Evolutionary conservation across 2,329 filamentous ascomycete genomes (phyloP).

Genomic region (Fusarium buharicum): DNA sequence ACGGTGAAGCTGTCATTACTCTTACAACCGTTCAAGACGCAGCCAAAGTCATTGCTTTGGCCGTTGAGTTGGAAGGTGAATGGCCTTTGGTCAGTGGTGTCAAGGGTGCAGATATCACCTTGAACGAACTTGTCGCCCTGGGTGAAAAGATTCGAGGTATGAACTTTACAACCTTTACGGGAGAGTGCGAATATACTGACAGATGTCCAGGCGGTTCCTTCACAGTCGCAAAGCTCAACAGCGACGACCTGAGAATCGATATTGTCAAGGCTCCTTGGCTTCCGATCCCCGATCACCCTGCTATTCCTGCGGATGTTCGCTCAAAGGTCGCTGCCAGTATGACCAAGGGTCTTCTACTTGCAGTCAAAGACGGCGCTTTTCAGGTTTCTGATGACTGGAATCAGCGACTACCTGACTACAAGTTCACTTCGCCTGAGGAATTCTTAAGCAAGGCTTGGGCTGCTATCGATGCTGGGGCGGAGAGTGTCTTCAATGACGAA

Average conservation of each 20-base stretch:
- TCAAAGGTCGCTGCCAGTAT: constrained; percentile 12
- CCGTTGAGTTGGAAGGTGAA: constrained; percentile 56
- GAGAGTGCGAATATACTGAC: background rate
- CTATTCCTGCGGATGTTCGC: constrained; percentile 31
- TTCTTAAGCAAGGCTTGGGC: constrained; percentile 52
- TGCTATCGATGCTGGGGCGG: constrained; percentile 20
- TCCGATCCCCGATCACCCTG: constrained; percentile 25
- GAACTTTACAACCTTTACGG: background rate
- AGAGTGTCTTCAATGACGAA: constrained; percentile 7
- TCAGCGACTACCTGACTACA: constrained; percentile 54
- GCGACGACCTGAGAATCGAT: constrained; percentile 35
- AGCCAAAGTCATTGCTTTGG: constrained; percentile 52
- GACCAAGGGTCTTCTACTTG: constrained; percentile 16
- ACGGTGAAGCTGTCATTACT: constrained; percentile 56
- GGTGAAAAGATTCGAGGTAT: constrained; percentile 51
- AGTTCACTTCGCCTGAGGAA: constrained; percentile 55
- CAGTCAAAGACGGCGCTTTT: constrained; percentile 37
- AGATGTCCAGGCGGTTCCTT: constrained; percentile 33
- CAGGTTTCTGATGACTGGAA: constrained; percentile 58
- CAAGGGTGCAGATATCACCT: constrained; percentile 50
- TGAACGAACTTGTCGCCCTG: constrained; percentile 53
- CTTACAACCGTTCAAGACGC: constrained; percentile 58
- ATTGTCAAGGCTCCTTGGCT: constrained; percentile 44
- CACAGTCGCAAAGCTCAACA: constrained; percentile 26
- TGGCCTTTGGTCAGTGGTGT: constrained; percentile 59